Evolutionary conservation across 352 stramenopile genomes (phyloP), one percentile per base, ranked within the genome.

Genomic region (Phytophthora quininea): DNA sequence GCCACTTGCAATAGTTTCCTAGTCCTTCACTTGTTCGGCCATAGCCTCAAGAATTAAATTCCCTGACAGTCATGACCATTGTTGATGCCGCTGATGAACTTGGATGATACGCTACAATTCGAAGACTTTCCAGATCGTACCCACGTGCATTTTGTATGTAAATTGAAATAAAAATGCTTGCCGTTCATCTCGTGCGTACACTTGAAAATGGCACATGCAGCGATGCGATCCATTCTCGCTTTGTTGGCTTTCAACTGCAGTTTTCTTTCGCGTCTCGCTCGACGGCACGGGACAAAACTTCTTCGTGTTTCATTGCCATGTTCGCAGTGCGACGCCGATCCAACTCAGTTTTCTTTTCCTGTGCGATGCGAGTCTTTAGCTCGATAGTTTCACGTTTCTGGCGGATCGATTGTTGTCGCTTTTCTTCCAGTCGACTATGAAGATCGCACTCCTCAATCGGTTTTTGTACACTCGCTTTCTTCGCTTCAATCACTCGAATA

Each of bases 91-190:
- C 52, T 0, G 78, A 88, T 15, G 78, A 76, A 15, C 49, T 55
- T 6, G 80, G 78, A 46, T 91, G 76, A 56, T 89, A 89, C 0
- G 82, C 82, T 6, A 84, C 63, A 51, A 89, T 64, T 3, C 74
- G 80, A 56, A 91, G 56, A 2, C 80, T 73, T n/a, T 86, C 78
- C 3, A 74, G 60, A 15, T 75, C 38, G 51, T 91, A 91, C 2
- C 82, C 78, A 19, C 56, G 71, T 8, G 78, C 78, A 8, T 72
- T 71, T 6, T 79, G 71, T 3, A 71, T 57, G 47, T 80, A 88
- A 3, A 88, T 47, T 1, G 72, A 69, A 12, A 91, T 43, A 2
- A 80, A 67, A 79, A 84, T 64, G 78, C 51, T 78, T 90, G 0
- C 70, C 68, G 7, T 67, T 75, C 52, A 89, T 79, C 51, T 77